Base-by-base conservation (phyloP, 2,329 filamentous ascomycete species). In the Pezizomycotina sp. region DNA sequence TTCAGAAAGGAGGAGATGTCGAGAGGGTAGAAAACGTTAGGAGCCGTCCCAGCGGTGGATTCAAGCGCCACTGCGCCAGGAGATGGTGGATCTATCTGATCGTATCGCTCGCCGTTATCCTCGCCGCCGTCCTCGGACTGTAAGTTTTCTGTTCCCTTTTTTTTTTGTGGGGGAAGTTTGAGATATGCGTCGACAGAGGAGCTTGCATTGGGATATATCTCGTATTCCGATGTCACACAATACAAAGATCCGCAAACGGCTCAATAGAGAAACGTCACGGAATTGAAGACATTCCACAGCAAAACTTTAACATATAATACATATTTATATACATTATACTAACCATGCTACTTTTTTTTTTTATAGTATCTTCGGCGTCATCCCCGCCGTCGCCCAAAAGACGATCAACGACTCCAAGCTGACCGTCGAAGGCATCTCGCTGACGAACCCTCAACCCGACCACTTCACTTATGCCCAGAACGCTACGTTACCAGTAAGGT, bases 81-180 rank as follows among this genome's bases (percentile, higher is more conserved):
- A 73, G 66, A 48, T 76, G 71, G 72, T 76, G 71, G 71, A 49
- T 62, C 45, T 62, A 72, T 48, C 53, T 74, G 40, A 57, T 75
- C 39, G 52, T 61, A 10, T 53, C 70, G 33, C 51, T 65, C 38
- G 47, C 62, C 42, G 55, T 71, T 27, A 53, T 65, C 27, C 60
- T 71, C 21, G 55, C 77, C 9, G 58, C 71, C 23, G 63, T 77
- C 12, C 60, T 68, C 24, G 58, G 72, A 24, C 55, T 75, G 71
- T 75, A 60, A 65, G 69, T 64, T 28, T 23, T n/a, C 12, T 10
- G 14, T 27, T 27, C 28, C 18, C n/a, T 18, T n/a, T 8, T 6
- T 12, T 6, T n/a, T n/a, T n/a, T n/a, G n/a, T n/a, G n/a, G n/a
- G n/a, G n/a, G n/a, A n/a, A n/a, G n/a, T n/a, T n/a, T n/a, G n/a